Percentiles rank a stretch among this genome's conserved stretches.
Evolutionary conservation across 2,329 filamentous ascomycete species (phyloP).

Genomic region (Bipolaris sorokiniana): DNA sequence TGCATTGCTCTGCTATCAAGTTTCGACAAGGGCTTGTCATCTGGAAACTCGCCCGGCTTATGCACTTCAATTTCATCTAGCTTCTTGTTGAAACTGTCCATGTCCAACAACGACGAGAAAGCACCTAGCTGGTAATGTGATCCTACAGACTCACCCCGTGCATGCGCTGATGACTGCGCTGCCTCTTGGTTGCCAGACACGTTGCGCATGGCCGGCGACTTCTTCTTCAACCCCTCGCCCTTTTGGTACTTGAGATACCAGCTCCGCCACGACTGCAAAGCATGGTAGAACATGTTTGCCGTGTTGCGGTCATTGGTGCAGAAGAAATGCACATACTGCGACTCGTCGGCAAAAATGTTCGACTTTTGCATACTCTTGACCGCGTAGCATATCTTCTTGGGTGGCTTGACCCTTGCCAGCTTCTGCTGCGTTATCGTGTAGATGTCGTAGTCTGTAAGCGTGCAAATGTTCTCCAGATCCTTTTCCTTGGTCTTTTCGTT

Average conservation of each 20-base stretch:
- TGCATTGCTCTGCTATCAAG: constrained; percentile 40
- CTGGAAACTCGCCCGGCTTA: constrained; percentile 34
- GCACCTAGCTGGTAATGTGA: constrained; percentile 68
- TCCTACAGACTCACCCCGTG: constrained; percentile 49
- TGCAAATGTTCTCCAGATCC: constrained; percentile 74
- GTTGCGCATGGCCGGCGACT: constrained; percentile 37
- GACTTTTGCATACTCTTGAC: constrained; percentile 93
- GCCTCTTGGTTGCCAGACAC: constrained; percentile 24
- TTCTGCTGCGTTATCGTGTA: constrained; percentile 77
- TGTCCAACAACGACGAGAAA: constrained; percentile 71
- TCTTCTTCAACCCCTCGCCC: constrained; percentile 59
- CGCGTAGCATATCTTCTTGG: constrained; percentile 84
- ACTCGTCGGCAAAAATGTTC: constrained; percentile 78
- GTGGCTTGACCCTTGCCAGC: constrained; percentile 75
- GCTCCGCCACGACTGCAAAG: constrained; percentile 82
- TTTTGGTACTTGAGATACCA: constrained; percentile 85
- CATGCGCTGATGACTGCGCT: constrained; percentile 30
- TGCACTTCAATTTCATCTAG: constrained; percentile 34
- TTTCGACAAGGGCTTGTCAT: constrained; percentile 33
- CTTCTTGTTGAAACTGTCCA: constrained; percentile 62
- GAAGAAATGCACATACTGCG: constrained; percentile 93
- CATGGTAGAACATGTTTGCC: constrained; percentile 72
- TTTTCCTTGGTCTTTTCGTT: constrained; percentile 65
- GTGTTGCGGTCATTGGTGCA: constrained; percentile 73
- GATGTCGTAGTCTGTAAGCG: constrained; percentile 90